Evolutionary conservation across 257 asterid species (phyloP).

Genomic region (Gardenia jasminoides): DNA sequence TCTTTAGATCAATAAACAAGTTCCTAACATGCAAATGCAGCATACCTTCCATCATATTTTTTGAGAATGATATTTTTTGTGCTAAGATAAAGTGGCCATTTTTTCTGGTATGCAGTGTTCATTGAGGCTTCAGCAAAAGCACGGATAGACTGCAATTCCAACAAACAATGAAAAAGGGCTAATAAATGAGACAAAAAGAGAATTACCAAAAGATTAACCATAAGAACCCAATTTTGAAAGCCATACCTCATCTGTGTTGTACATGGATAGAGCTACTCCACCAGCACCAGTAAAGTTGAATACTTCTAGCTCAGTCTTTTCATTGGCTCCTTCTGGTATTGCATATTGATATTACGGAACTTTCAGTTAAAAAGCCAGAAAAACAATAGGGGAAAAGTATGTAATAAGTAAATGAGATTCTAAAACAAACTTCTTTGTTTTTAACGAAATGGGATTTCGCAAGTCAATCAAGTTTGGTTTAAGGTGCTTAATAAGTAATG

Average conservation of each 20-base stretch:
- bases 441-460: neutral
- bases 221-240: conserved; percentile 8
- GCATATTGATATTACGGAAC: conserved; percentile 23
- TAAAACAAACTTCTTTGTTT: neutral
- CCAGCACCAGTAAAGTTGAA: conserved; percentile 92
- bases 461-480: neutral
- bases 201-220: neutral
- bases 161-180: conserved; percentile 19
- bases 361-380: conserved; percentile 3
- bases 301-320: conserved; percentile 76
- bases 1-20: neutral
- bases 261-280: conserved; percentile 97
- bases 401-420: neutral
- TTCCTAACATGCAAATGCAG: neutral
- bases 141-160: conserved; percentile 60
- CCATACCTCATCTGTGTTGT: conserved; percentile 98
- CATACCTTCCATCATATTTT: conserved; percentile 96
- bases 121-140: conserved; percentile 95
- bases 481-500: neutral
- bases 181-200: neutral
- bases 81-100: conserved; percentile 99
- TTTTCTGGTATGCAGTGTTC: conserved; percentile 80
- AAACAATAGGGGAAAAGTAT: neutral
- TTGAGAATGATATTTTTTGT: conserved; percentile 94
- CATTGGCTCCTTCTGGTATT: conserved; percentile 89